These are phyloP conservation scores for Pythium phragmitis DNA, from an alignment of 352 stramenopile genomes.

Conservation along the genomic window DNA sequence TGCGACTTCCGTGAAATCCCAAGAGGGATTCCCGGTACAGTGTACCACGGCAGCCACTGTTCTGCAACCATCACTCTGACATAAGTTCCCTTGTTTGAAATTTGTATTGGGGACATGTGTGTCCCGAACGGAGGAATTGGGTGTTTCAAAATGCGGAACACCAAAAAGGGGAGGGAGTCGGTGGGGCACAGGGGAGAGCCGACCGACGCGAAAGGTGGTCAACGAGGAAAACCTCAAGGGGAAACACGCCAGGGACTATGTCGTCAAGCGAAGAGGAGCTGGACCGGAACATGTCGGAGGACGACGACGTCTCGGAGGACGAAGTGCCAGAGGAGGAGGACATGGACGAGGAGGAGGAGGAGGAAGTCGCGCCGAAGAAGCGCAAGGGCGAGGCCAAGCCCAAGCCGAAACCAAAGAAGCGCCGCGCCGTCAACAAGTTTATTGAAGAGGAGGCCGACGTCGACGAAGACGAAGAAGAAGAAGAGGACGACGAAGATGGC, in stretches of 20 bases:
- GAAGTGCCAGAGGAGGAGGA: slow-evolving; percentile 67
- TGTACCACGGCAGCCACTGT: slow-evolving; percentile 17
- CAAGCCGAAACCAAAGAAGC: slow-evolving; percentile 85
- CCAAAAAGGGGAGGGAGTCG: neutral
- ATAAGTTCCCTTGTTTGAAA: neutral
- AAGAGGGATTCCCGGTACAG: slow-evolving; percentile 14
- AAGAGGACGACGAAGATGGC: slow-evolving; percentile 79
- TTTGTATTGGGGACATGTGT: neutral
- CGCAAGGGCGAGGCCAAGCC: slow-evolving; percentile 53
- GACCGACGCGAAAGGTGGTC: slow-evolving; percentile 21
- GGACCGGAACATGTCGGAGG: slow-evolving; percentile 82
- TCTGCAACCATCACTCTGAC: slow-evolving; percentile 16
- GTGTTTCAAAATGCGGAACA: slow-evolving; percentile 28
- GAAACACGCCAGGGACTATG: slow-evolving; percentile 36
- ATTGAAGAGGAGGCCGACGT: slow-evolving; percentile 89
- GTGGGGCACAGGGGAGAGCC: slow-evolving; percentile 4
- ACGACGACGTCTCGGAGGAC: slow-evolving; percentile 72
- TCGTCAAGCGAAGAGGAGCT: slow-evolving; percentile 88
- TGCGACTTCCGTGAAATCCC: slow-evolving; percentile 14
- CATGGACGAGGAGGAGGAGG: slow-evolving; percentile 51
- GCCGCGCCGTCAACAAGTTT: slow-evolving; percentile 85
- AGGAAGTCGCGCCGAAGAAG: slow-evolving; percentile 55
- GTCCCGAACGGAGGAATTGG: slow-evolving; percentile 20
- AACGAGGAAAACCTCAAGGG: slow-evolving; percentile 6
- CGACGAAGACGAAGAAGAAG: slow-evolving; percentile 85